These are phyloP conservation scores for Puya raimondii DNA, from an alignment of 176 grass and related monocot species.

Conservation along the genomic window DNA sequence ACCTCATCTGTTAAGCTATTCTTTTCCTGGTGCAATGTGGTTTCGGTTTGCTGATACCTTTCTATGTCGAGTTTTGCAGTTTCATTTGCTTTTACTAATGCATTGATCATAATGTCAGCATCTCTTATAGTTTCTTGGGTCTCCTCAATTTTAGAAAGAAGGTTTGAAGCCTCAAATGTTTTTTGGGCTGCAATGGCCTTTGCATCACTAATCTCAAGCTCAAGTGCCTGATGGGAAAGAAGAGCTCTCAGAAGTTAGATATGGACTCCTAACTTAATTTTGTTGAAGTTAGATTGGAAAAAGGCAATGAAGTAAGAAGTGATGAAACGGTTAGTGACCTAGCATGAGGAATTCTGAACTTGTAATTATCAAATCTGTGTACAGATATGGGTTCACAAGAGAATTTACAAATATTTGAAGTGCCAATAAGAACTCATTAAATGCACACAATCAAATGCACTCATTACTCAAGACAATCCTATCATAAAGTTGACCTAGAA, in stretches of 20 bases:
- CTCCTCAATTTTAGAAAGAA: constrained; percentile 68
- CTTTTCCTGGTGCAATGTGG: constrained; percentile 37
- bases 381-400: neutral
- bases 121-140: constrained; percentile 75
- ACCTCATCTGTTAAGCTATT: constrained; percentile 36
- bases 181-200: constrained; percentile 54
- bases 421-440: neutral
- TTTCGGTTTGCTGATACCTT: constrained; percentile 43
- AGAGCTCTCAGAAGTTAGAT: neutral
- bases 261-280: neutral
- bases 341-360: neutral
- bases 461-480: neutral
- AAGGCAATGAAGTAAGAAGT: neutral
- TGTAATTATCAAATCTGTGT: neutral
- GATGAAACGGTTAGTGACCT: neutral
- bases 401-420: neutral
- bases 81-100: constrained; percentile 61
- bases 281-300: neutral
- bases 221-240: constrained; percentile 45
- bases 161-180: constrained; percentile 57
- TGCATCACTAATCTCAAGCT: constrained; percentile 52
- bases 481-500: too few relatives aligned
- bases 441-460: neutral
- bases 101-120: constrained; percentile 59
- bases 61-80: constrained; percentile 51